A percentile compares a stretch with the other conserved stretches of the same genome.
Evolutionary conservation across 2,329 filamentous ascomycete genomes (phyloP).

Genomic region (Neonectria coccinea): DNA sequence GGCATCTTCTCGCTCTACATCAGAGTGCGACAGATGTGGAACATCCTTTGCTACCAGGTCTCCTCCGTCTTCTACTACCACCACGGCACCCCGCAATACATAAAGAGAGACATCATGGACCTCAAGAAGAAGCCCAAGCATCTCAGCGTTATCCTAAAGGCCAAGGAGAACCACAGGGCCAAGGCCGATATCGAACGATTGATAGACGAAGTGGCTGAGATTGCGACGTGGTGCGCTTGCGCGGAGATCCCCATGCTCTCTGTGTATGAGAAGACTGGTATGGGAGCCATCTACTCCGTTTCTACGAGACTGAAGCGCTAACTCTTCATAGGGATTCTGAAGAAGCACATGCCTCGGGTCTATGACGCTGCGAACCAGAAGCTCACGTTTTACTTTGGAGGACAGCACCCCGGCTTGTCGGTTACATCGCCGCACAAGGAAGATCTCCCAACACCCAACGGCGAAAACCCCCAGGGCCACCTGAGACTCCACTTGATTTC

Average conservation of each 20-base stretch:
- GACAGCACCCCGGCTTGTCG: slow-evolving; percentile 77
- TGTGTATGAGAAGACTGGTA: slow-evolving; percentile 92
- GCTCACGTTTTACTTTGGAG: slow-evolving; percentile 88
- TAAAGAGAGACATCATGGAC: slow-evolving; percentile 84
- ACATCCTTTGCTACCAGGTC: slow-evolving; percentile 80
- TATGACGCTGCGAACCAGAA: slow-evolving; percentile 84
- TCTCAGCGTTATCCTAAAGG: slow-evolving; percentile 84
- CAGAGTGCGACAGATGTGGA: slow-evolving; percentile 82
- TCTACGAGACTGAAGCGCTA: slow-evolving; percentile 13
- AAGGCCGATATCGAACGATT: slow-evolving; percentile 83
- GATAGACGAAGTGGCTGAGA: slow-evolving; percentile 90
- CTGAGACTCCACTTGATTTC: slow-evolving; percentile 82
- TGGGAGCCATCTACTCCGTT: slow-evolving; percentile 38
- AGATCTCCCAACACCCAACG: slow-evolving; percentile 46
- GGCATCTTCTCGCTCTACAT: slow-evolving; percentile 90
- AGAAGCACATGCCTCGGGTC: slow-evolving; percentile 87
- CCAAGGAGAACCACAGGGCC: slow-evolving; percentile 76
- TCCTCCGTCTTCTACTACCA: slow-evolving; percentile 92
- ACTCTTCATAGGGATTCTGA: slow-evolving; percentile 76
- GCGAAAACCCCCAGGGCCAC: slow-evolving; percentile 53
- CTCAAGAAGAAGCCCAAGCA: slow-evolving; percentile 84
- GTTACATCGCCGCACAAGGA: slow-evolving; percentile 59
- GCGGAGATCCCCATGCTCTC: slow-evolving; percentile 89
- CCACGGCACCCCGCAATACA: slow-evolving; percentile 93
- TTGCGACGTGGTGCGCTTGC: slow-evolving; percentile 92